Percentiles rank a stretch among this genome's conserved stretches.
Conservation (phyloP, 2,329 filamentous ascomycete genomes). For the Cercospora berteroae region DNA sequence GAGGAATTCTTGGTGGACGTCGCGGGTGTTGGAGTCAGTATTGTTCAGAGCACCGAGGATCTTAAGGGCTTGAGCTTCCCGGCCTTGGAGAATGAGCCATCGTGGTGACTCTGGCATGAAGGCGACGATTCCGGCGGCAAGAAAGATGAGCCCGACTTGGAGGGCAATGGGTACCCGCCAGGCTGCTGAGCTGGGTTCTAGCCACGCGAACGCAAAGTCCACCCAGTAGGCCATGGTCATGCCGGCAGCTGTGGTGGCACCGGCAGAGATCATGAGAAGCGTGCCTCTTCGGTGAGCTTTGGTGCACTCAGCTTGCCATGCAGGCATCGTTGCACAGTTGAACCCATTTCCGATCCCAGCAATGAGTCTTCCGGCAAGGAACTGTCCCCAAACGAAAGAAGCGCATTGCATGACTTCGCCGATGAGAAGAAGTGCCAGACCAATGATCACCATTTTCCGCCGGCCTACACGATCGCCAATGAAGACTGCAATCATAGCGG, state of each 20-base stretch:
- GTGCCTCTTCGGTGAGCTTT: conserved; percentile 48
- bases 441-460: conserved; percentile 57
- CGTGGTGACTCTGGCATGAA: conserved; percentile 38
- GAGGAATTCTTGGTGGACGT: conserved; percentile 49
- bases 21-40: conserved; percentile 45
- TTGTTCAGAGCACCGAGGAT: conserved; percentile 51
- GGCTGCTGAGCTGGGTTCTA: conserved; percentile 32
- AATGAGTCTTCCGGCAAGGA: conserved; percentile 52
- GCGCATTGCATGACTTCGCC: conserved; percentile 60
- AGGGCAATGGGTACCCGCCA: conserved; percentile 37
- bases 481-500: conserved; percentile 44
- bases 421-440: conserved; percentile 57
- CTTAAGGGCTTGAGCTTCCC: conserved; percentile 51
- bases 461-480: conserved; percentile 59
- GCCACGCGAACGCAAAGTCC: conserved; percentile 34
- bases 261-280: conserved; percentile 50
- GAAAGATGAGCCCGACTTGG: conserved; percentile 33
- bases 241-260: conserved; percentile 47
- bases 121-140: conserved; percentile 26
- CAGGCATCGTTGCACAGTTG: conserved; percentile 45
- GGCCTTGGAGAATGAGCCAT: conserved; percentile 56
- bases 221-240: conserved; percentile 46
- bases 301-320: conserved; percentile 49
- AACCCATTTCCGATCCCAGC: conserved; percentile 49
- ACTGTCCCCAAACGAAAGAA: conserved; percentile 46